Evolutionary conservation across 192 early-diverging fungal species (phyloP).

Genomic region (Rhizophagus prolifer): DNA sequence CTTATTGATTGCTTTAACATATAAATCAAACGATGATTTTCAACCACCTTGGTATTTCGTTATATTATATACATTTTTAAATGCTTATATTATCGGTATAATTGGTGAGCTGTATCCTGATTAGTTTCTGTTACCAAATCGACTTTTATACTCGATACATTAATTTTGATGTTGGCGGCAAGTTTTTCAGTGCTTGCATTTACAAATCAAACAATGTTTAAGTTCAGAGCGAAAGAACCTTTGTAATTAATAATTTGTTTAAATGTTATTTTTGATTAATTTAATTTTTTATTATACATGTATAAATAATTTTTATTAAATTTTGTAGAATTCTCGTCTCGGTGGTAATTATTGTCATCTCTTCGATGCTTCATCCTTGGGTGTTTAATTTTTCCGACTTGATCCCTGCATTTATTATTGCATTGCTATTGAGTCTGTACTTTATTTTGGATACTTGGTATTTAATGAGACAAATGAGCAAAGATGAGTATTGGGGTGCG

Average conservation of each 20-base stretch:
- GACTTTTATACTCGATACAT: not conserved
- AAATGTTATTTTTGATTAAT: not conserved
- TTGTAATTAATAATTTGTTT: conserved; percentile 4
- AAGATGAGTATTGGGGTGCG: conserved; percentile 18
- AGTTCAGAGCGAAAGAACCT: conserved; percentile 11
- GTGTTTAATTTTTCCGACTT: conserved; percentile 8
- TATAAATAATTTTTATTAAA: not conserved
- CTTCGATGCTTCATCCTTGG: not conserved
- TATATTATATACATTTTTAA: not conserved
- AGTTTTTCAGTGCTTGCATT: not conserved
- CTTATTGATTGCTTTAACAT: conserved; percentile 14
- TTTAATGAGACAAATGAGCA: conserved; percentile 23
- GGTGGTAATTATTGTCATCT: not conserved
- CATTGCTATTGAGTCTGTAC: not conserved
- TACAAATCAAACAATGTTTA: conserved; percentile 16
- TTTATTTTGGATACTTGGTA: conserved; percentile 27
- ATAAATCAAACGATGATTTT: conserved; percentile 28
- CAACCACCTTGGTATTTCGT: conserved; percentile 26
- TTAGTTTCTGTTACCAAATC: conserved; percentile 1
- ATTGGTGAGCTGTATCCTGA: conserved; percentile 11
- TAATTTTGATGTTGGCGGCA: conserved; percentile 1
- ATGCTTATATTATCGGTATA: conserved; percentile 7
- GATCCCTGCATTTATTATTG: not conserved
- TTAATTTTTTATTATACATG: not conserved
- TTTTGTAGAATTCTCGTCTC: not conserved